Evolutionary conservation across 495 filamentous ascomycete genomes (phyloP).

Genomic region (Antarctomyces pellizariae): DNA sequence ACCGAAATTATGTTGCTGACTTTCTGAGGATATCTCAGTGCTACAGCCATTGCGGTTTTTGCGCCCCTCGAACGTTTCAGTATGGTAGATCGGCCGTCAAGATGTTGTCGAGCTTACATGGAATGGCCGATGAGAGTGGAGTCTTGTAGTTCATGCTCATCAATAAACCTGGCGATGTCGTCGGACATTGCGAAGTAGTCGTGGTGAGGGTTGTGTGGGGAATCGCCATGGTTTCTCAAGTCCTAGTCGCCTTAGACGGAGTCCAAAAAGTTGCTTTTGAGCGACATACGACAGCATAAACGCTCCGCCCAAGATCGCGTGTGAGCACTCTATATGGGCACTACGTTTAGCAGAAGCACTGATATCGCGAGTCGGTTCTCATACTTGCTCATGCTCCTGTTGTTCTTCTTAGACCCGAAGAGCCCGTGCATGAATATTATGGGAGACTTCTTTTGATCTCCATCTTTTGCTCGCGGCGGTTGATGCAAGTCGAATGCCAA

Average conservation of each 20-base stretch:
- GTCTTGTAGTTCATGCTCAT: constrained; percentile 41
- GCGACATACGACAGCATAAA: constrained; percentile 57
- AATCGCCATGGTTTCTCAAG: constrained; percentile 84
- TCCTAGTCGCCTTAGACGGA: constrained; percentile 30
- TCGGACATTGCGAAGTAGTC: constrained; percentile 72
- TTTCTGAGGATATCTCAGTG: constrained; percentile 39
- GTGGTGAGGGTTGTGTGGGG: constrained; percentile 51
- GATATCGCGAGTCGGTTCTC: constrained; percentile 12
- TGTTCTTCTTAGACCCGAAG: constrained; percentile 92
- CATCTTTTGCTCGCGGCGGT: no score
- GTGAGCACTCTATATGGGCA: constrained; percentile 41
- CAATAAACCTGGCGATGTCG: constrained; percentile 65
- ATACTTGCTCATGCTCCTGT: constrained; percentile 90
- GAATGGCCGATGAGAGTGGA: constrained; percentile 79
- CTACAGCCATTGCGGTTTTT: constrained; percentile 80
- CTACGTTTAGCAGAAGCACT: neutral
- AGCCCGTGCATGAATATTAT: constrained; percentile 84
- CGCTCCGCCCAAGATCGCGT: constrained; percentile 51
- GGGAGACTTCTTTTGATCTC: constrained; percentile 22
- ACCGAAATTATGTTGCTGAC: constrained; percentile 55
- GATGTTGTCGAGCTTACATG: constrained; percentile 33
- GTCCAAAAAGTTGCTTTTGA: constrained; percentile 4
- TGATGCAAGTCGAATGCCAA: no score
- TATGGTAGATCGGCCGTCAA: neutral
- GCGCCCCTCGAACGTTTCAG: constrained; percentile 42